Conservation (phyloP, 306 rosid species). For the Corylus heterophylla region DNA sequence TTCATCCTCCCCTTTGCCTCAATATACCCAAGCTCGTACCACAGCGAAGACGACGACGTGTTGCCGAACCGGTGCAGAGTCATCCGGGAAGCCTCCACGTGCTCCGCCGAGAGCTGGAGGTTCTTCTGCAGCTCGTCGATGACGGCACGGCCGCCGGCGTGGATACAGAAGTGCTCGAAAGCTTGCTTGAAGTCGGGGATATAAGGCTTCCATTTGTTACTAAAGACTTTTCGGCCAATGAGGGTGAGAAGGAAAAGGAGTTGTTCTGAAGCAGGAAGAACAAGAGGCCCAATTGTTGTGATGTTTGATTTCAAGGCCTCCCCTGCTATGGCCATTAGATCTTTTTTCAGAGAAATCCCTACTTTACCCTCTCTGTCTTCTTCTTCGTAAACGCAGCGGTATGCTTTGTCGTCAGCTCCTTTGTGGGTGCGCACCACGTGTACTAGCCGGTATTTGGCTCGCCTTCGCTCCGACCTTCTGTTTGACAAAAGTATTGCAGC, state of each 20-base stretch:
- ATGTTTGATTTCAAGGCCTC: slow-evolving; percentile 91
- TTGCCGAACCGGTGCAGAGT: slow-evolving; percentile 86
- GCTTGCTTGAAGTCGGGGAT: slow-evolving; percentile 94
- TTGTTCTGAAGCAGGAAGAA: slow-evolving; percentile 94
- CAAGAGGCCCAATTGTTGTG: slow-evolving; percentile 92
- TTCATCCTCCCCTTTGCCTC: slow-evolving; percentile 91
- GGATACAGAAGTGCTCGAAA: slow-evolving; percentile 94
- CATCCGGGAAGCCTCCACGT: slow-evolving; percentile 97
- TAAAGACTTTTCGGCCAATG: slow-evolving; percentile 75
- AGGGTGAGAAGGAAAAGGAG: slow-evolving; percentile 69
- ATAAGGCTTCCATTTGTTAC: slow-evolving; percentile 92
- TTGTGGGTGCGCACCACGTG: slow-evolving; percentile 87
- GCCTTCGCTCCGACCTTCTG: slow-evolving; percentile 48
- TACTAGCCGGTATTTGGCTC: slow-evolving; percentile 72
- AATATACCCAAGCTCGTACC: slow-evolving; percentile 83
- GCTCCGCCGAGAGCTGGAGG: slow-evolving; percentile 80
- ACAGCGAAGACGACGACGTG: slow-evolving; percentile 90
- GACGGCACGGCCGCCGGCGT: slow-evolving; percentile 92
- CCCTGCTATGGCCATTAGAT: slow-evolving; percentile 98
- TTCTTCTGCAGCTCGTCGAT: slow-evolving; percentile 95
- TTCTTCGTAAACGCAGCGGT: slow-evolving; percentile 72
- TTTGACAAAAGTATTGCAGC: slow-evolving; percentile 80
- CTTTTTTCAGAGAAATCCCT: slow-evolving; percentile 72
- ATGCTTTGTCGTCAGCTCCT: slow-evolving; percentile 84
- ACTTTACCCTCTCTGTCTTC: slow-evolving; percentile 87